Evolutionary conservation across 176 grass and related monocot genomes (phyloP).

Genomic region (Saccharum spontaneum): DNA sequence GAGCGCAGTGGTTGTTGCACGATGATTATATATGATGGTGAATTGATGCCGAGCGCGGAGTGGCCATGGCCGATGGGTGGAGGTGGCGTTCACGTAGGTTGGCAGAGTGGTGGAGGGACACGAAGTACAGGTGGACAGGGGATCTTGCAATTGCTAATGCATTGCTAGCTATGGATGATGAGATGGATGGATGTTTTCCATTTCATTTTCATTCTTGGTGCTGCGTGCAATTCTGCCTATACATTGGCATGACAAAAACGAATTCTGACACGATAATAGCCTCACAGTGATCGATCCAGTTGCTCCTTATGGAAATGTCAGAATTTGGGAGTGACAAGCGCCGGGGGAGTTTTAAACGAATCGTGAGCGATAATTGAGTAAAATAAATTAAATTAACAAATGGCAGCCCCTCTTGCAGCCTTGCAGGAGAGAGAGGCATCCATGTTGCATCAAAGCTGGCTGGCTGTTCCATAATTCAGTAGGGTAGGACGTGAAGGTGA

Average conservation of each 20-base stretch:
- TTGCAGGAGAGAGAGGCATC: neutral
- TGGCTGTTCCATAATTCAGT: neutral
- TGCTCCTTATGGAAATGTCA: too few relatives aligned
- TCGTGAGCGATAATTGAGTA: neutral
- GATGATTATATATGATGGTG: slow-evolving; percentile 10
- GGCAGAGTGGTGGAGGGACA: slow-evolving; percentile 7
- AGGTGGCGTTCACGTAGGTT: slow-evolving; percentile 42
- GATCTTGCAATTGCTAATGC: neutral
- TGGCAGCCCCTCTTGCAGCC: neutral
- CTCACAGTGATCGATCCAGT: too few relatives aligned
- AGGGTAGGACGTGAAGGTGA: neutral
- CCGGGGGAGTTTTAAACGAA: neutral
- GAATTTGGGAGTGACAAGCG: neutral
- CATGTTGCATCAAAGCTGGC: neutral
- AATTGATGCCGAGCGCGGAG: neutral
- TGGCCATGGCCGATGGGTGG: neutral
- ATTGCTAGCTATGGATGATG: neutral
- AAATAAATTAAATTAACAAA: neutral
- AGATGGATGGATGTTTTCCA: neutral
- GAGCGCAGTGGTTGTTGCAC: slow-evolving; percentile 4
- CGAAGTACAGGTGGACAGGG: neutral
- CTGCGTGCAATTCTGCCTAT: neutral
- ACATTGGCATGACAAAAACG: neutral
- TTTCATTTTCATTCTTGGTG: neutral
- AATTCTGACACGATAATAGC: neutral